These are phyloP conservation scores for Candida pseudofarinosa DNA, from an alignment of 805 yeast species.

Conservation along the genomic window DNA sequence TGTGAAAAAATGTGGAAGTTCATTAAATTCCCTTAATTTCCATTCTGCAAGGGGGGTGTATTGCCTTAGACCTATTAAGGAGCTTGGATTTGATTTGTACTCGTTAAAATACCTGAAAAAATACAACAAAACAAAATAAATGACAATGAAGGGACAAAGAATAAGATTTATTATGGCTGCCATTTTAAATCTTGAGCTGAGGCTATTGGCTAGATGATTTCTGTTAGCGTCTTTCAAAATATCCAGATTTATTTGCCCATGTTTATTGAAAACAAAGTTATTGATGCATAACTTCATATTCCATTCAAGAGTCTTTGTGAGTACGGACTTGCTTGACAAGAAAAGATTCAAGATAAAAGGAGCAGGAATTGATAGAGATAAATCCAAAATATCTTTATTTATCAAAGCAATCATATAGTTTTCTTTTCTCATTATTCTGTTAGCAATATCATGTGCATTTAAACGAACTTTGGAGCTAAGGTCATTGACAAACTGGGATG, in stretches of 20 bases:
- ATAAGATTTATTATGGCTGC: slow-evolving; percentile 84
- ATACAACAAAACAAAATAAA: slow-evolving; percentile 76
- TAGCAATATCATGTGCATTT: slow-evolving; percentile 92
- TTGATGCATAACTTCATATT: slow-evolving; percentile 82
- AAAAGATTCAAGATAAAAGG: slow-evolving; percentile 7
- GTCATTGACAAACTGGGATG: slow-evolving; percentile 40
- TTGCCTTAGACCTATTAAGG: slow-evolving; percentile 66
- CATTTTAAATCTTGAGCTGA: slow-evolving; percentile 74
- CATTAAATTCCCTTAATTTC: slow-evolving; percentile 93
- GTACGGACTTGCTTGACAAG: slow-evolving; percentile 29
- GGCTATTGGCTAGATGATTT: slow-evolving; percentile 59
- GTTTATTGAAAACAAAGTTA: slow-evolving; percentile 77
- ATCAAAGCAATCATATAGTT: slow-evolving; percentile 89
- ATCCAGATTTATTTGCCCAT: slow-evolving; percentile 73
- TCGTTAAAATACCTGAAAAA: slow-evolving; percentile 92
- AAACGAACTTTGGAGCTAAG: slow-evolving; percentile 68
- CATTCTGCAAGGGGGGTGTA: slow-evolving; percentile 94
- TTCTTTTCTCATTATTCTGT: slow-evolving; percentile 92
- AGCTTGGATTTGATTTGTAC: slow-evolving; percentile 81
- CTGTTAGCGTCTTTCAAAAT: slow-evolving; percentile 72
- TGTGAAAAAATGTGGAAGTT: slow-evolving; percentile 82
- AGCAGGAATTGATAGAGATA: slow-evolving; percentile 39
- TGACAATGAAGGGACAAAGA: slow-evolving; percentile 80
- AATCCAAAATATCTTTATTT: slow-evolving; percentile 69
- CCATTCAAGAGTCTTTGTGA: slow-evolving; percentile 93